Base-by-base conservation (phyloP, 176 grass and related monocot genomes). In the Aegilops sharonensis region DNA sequence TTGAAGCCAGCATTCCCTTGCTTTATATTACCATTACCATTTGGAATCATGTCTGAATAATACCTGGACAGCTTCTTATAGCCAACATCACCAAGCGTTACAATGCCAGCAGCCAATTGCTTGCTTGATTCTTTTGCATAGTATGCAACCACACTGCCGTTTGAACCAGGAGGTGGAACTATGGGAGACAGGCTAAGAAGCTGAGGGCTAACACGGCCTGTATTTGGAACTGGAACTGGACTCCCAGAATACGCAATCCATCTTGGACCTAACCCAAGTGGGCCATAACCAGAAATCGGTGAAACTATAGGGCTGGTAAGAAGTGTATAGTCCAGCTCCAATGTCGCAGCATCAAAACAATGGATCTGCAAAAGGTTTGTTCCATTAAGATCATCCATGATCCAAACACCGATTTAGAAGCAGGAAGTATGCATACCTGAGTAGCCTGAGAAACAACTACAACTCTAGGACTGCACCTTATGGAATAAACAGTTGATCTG, bases 51-150 rank as follows among this genome's bases (percentile, higher is more conserved):
- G 54, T 88, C 91, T 52, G 90, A 90, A 81, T 64, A 94, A 82
- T 93, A 94, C 89, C 92, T 95, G 18, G 93, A 92, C 32, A 98
- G 34, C 86, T 85, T 94, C 70, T 89, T 92, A 86, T 91, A 95
- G 69, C 94, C 97, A 60, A 92, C 91, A 86, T 95, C 97, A 77
- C 97, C 90, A 76, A 98, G 97, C 78, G 91, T 94, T 29, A 91
- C 90, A 86, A 98, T 91, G 77, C 97, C 94, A 78, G 87, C 85
- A 73, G 94, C 94, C 73, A 98, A 79, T 75, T 92, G 92, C 78
- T 94, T 95, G 79, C 94, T 92, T 23, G 97, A 98, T 89, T 98
- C 97, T 88, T 92, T 98, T 72, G 97, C 97, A 80, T 96, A 96
- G 83, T 99, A 88, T 83, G 92, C 88, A 36, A 96, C 69, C 60